Evolutionary conservation across 495 filamentous ascomycete species (phyloP), one percentile per base, ranked within the genome.

Genomic region (Penicillium coffeae): DNA sequence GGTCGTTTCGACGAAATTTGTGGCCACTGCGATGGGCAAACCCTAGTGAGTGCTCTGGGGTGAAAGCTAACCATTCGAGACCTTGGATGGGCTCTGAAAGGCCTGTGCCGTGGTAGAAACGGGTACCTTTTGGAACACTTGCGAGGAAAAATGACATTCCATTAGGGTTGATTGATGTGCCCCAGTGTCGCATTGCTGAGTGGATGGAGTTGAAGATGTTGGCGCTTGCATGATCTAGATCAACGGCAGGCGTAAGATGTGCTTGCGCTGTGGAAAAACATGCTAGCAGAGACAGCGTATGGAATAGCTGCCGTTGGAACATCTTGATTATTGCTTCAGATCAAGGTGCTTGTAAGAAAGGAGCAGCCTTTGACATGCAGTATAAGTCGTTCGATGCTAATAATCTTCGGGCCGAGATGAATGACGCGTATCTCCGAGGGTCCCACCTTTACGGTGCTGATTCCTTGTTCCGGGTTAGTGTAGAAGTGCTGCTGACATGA

Each of bases 181-280:
- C 83, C 76, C 80, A 86, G 70, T 86, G 81, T 21, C 84, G 78
- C 75, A 83, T 78, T 14, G 84, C 80, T 14, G 78, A 77, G 54
- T 86, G 82, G 32, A 86, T 65, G 15, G 80, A 69, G 55, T 86
- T 88, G 72, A 86, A 86, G 51, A 86, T 83, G 38, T 78, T 78
- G 18, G 73, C 78, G 56, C 83, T 81, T 21, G 36, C 25, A 9
- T 40, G 15, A 2, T 32, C 14, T 18, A 38, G 19, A 22, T 10
- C 3, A 3, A 22, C 8, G 1, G 21, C 18, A 35, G 19, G 13
- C 15, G 46, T 37, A n/a, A 48, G 38, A 15, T 14, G 14, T 14
- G 25, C 25, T 10, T 5, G 25, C 10, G 30, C 16, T 7, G 42
- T 20, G 20, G 27, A 45, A 2, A 45, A 20, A 21, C 9, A 45